A percentile compares a stretch with the other conserved stretches of the same genome.
Conservation (phyloP, 306 rosid genomes). For the Cucurbita moschata region DNA sequence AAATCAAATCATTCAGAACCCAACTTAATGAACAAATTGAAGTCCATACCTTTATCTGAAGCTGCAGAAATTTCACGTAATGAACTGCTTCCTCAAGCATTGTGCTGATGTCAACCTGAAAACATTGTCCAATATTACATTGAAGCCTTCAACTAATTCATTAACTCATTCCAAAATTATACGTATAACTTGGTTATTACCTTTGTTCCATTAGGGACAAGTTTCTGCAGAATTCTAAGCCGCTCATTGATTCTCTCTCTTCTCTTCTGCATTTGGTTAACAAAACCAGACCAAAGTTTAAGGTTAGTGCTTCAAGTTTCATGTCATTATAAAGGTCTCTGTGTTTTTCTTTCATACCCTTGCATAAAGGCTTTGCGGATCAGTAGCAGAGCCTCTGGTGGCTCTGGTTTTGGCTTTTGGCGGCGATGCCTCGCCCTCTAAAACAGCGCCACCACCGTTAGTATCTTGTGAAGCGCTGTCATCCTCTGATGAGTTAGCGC, state of each 20-base stretch:
- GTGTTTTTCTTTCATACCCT: background rate
- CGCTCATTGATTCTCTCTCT: conserved; percentile 10
- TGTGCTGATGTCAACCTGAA: conserved; percentile 78
- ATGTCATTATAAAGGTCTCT: no score
- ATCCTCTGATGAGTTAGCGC: background rate
- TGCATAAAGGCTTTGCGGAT: conserved; percentile 8
- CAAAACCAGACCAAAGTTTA: background rate
- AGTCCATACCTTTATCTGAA: conserved; percentile 58
- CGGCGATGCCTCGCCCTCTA: background rate
- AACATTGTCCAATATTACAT: background rate
- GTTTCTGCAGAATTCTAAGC: conserved; percentile 1
- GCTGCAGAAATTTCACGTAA: conserved; percentile 72
- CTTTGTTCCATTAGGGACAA: conserved; percentile 16
- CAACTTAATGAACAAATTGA: background rate
- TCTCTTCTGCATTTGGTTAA: conserved; percentile 4
- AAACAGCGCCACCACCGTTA: background rate
- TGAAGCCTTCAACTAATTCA: background rate
- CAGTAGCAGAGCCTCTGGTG: conserved; percentile 5
- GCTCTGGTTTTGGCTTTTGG: background rate
- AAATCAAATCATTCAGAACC: background rate
- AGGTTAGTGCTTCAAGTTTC: no score
- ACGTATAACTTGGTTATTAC: background rate
- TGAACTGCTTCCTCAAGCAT: conserved; percentile 94
- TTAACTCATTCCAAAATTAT: no score
- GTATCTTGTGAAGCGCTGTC: background rate